Evolutionary conservation across 2,329 filamentous ascomycete species (phyloP).

Genomic region (Teratosphaeria pseudoeucalypti): DNA sequence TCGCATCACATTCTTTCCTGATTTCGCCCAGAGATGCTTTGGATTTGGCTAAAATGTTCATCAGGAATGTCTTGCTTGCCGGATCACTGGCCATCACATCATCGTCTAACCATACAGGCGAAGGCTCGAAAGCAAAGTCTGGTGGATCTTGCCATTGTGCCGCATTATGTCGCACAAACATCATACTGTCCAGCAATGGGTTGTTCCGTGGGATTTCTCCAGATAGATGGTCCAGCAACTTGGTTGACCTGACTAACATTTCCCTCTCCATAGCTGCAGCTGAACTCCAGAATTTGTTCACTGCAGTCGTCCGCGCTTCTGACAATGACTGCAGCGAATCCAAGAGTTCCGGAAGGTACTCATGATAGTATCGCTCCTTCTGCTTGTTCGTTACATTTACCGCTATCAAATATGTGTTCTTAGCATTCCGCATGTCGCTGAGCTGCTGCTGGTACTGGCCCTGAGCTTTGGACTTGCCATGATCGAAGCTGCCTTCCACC

Average conservation of each 20-base stretch:
- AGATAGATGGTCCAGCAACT: slow-evolving; percentile 60
- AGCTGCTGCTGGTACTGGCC: slow-evolving; percentile 86
- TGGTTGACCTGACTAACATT: slow-evolving; percentile 64
- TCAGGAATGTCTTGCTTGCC: slow-evolving; percentile 74
- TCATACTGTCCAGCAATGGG: slow-evolving; percentile 85
- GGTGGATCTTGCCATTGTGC: slow-evolving; percentile 68
- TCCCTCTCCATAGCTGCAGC: slow-evolving; percentile 70
- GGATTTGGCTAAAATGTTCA: slow-evolving; percentile 84
- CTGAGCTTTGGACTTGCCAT: slow-evolving; percentile 77
- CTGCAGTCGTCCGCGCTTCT: slow-evolving; percentile 72
- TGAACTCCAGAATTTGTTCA: slow-evolving; percentile 77
- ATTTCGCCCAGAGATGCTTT: slow-evolving; percentile 74
- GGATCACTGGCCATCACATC: slow-evolving; percentile 79
- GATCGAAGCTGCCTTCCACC: slow-evolving; percentile 81
- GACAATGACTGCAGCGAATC: slow-evolving; percentile 85
- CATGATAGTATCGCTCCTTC: slow-evolving; percentile 94
- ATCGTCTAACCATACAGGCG: slow-evolving; percentile 94
- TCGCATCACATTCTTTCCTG: slow-evolving; percentile 73
- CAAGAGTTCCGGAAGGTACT: slow-evolving; percentile 87
- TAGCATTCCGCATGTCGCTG: slow-evolving; percentile 91
- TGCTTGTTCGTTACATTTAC: slow-evolving; percentile 97
- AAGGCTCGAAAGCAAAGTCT: slow-evolving; percentile 82
- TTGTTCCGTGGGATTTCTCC: slow-evolving; percentile 80
- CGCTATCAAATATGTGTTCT: slow-evolving; percentile 93
- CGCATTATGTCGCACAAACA: slow-evolving; percentile 93